Base-by-base conservation (phyloP, 2,329 filamentous ascomycete species). In the Neofusicoccum laricinum region DNA sequence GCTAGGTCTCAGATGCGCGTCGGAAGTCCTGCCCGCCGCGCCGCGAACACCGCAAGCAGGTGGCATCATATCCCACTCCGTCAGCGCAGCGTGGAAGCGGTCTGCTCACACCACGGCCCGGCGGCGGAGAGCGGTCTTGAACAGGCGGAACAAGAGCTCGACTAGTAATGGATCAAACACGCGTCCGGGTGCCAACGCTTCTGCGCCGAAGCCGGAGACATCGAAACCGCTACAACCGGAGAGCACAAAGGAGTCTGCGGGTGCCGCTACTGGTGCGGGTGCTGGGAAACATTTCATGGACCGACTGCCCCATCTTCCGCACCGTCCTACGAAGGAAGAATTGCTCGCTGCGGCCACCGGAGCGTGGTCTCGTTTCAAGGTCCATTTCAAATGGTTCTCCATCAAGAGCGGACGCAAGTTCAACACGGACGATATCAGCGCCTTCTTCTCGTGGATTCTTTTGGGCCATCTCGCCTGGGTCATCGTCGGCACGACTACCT, bases 321-420 rank as follows among this genome's bases (percentile, higher is more conserved):
- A 97, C 79, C 85, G 93, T 19, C 94, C 95, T 4, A 94, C 90
- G 7, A 97, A 96, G 74, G 93, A 97, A 75, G 95, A 99, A 76
- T 84, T 99, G 32, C 82, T 99, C 40, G 90, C 91, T 19, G 94
- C 95, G 4, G 93, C 95, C 40, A 97, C 88, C 21, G 93, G 93
- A 1, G 97, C 98, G 76, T 95, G 92, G 88, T 90, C 96, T 67
- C 87, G 95, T 55, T 78, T 97, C 49, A 92, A 90, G 73, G 91
- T 98, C 25, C 90, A 93, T 45, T 96, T 98, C 81, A 99, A 99
- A 78, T 99, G 95, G 95, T 89, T 95, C 71, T 96, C 95, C 2
- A 99, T 99, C 71, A 85, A 93, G 73, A 97, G 93, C 75, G 91
- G 91, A 76, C 86, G 95, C 41, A 95, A 95, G 0, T 99, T 95